Evolutionary conservation across 1,284 basidiomycete species (phyloP), one percentile per base, ranked within the genome.

Genomic region (Mycena sp.): DNA sequence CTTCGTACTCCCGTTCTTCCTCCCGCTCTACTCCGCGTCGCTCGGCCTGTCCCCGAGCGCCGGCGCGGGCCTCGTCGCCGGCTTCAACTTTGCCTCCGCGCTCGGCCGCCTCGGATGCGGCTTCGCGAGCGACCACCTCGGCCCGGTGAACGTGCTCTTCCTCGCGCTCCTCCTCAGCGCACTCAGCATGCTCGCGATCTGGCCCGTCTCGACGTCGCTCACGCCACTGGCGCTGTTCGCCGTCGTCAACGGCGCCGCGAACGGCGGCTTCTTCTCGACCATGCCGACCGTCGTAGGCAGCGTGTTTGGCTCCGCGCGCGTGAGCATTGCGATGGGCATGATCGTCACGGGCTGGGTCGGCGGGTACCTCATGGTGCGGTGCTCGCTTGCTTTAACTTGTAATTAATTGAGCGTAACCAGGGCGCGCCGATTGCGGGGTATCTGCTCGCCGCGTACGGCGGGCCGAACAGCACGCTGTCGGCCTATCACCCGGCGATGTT

Each of bases 1-100:
- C 25, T 74, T 79, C 46, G 74, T 78, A 17, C 73, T 77, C 1
- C 73, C 77, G 12, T 78, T 77, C 68, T 78, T 78, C 64, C 74
- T 78, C 25, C 77, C 74, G 3, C 67, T 71, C 11, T 78, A 79
- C 58, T 75, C 76, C 32, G 64, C 65, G 0, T 76, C 77, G 3
- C 67, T 78, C 41, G 63, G 67, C 23, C 68, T 75, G 28, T 72
- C 77, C 6, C 38, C 63, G 10, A 67, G 66, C 54, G 38, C 71
- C 25, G 71, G 67, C 17, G 74, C 73, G 0, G 51, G 69, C 1
- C 72, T 76, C 38, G 71, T 78, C 21, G 74, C 71, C 4, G 51
- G 72, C 16, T 77, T 77, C 68, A 75, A 77, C 53, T 68, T 78
- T 21, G 67, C 77, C 29, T 77, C 77, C 19, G 73, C 74, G 1